phyloP scores from a whole-genome alignment of 768 basidiomycete species.

The Leccinum pellstonianum region DNA sequence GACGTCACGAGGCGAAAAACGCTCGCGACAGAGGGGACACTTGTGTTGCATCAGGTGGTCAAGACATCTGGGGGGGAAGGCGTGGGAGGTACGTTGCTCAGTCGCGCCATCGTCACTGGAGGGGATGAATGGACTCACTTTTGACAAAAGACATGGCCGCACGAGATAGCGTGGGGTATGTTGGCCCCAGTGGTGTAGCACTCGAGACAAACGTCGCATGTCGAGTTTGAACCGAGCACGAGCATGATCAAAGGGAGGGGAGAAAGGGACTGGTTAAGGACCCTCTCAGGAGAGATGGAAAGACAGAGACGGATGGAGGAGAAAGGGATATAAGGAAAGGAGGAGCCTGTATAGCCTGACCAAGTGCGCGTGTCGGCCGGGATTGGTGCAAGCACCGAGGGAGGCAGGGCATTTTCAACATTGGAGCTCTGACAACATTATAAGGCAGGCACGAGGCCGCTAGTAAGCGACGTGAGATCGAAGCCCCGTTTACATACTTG shows the following conservation, averaged over 20 bases:
- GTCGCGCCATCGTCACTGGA: conserved; percentile 15
- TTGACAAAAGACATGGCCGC: conserved; percentile 72
- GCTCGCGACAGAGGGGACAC: conserved; percentile 65
- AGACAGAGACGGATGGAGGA: conserved; percentile 5
- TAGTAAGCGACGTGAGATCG: conserved; percentile 35
- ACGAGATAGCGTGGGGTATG: conserved; percentile 62
- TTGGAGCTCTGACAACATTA: conserved; percentile 27
- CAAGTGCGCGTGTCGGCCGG: conserved; percentile 31
- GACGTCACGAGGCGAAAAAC: conserved; percentile 45
- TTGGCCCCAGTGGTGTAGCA: conserved; percentile 51
- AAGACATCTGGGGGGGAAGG: conserved; percentile 46
- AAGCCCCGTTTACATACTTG: conserved; percentile 21
- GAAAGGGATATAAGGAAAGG: conserved; percentile 22
- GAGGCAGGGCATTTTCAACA: conserved; percentile 22
- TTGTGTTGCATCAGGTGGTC: conserved; percentile 43
- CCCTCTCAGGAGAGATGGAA: conserved; percentile 19
- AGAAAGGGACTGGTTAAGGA: conserved; percentile 36
- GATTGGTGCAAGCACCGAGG: conserved; percentile 22
- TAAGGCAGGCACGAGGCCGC: conserved; percentile 36
- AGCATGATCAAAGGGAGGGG: conserved; percentile 49
- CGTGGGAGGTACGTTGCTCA: neutral
- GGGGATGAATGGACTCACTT: conserved; percentile 29
- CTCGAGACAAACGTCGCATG: conserved; percentile 77
- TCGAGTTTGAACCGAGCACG: conserved; percentile 59
- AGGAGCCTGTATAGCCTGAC: conserved; percentile 24